Conservation (phyloP, 2,329 filamentous ascomycete species). For the Xylariaceae sp. region DNA sequence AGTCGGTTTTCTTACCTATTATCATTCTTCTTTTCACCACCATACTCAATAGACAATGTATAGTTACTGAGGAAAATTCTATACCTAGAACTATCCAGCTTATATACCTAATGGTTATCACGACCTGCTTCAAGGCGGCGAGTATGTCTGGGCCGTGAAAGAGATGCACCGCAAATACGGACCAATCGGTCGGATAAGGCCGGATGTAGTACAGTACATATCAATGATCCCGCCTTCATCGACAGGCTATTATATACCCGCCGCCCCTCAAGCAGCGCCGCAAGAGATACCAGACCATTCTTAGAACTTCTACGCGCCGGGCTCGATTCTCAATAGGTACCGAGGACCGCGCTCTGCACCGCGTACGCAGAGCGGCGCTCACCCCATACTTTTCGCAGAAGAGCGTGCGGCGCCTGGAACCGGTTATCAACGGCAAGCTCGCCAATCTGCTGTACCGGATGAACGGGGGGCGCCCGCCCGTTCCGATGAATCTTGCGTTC, state of each 20-base stretch:
- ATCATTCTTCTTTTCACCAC: not conserved
- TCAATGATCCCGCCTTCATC: conserved; percentile 35
- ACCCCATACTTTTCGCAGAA: conserved; percentile 31
- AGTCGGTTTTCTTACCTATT: too few relatives aligned
- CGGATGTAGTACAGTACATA: conserved; percentile 37
- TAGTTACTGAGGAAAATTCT: not conserved
- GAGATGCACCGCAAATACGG: conserved; percentile 34
- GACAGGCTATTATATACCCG: conserved; percentile 32
- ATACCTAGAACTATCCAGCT: conserved; percentile 25
- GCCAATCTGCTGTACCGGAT: conserved; percentile 25
- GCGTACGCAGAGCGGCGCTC: conserved; percentile 27
- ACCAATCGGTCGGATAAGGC: conserved; percentile 32
- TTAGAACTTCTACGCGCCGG: conserved; percentile 19
- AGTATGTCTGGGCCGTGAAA: conserved; percentile 30
- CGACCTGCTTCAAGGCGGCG: conserved; percentile 28
- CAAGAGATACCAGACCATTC: conserved; percentile 21
- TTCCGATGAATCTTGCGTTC: conserved; percentile 22
- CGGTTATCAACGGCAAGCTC: conserved; percentile 27
- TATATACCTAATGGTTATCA: conserved; percentile 31
- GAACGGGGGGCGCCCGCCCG: conserved; percentile 17
- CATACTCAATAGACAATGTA: too few relatives aligned
- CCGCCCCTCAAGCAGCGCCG: conserved; percentile 25
- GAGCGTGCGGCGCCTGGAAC: conserved; percentile 29
- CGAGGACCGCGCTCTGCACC: conserved; percentile 29
- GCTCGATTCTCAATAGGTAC: conserved; percentile 27